Conservation (phyloP, 805 yeast genomes). For the Priceomyces fermenticarens region DNA sequence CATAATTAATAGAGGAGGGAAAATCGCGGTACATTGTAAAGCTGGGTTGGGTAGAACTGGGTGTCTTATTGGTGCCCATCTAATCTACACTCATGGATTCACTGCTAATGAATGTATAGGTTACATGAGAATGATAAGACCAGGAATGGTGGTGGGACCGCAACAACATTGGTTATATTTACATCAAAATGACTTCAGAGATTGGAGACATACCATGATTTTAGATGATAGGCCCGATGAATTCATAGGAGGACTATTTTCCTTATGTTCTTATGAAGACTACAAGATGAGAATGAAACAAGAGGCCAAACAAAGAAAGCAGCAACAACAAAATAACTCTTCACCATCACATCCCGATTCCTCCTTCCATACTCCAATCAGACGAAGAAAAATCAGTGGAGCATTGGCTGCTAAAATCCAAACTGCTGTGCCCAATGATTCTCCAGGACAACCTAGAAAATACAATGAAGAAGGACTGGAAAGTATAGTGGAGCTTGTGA, state of each 20-base stretch:
- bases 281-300: constrained; percentile 52
- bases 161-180: constrained; percentile 98
- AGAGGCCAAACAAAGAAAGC: constrained; percentile 37
- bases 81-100: constrained; percentile 93
- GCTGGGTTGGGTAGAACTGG: constrained; percentile 99
- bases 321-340: constrained; percentile 29
- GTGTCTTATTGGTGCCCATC: constrained; percentile 94
- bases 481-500: constrained; percentile 32
- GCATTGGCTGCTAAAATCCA: constrained; percentile 65
- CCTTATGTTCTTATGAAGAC: constrained; percentile 61
- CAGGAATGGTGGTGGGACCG: constrained; percentile 99
- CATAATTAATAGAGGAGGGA: constrained; percentile 79
- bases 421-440: constrained; percentile 82
- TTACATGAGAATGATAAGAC: constrained; percentile 92
- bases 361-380: constrained; percentile 70
- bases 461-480: constrained; percentile 33
- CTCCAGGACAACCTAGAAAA: constrained; percentile 97
- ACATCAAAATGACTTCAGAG: constrained; percentile 93
- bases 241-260: constrained; percentile 63
- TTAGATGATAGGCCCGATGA: constrained; percentile 65
- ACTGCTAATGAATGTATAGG: constrained; percentile 97
- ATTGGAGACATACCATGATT: constrained; percentile 92
- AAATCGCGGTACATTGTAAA: constrained; percentile 98
- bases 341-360: constrained; percentile 33
- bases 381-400: constrained; percentile 64